Evolutionary conservation across 371 early-diverging fungal species (phyloP).

Genomic region (Lichtheimia hyalospora): DNA sequence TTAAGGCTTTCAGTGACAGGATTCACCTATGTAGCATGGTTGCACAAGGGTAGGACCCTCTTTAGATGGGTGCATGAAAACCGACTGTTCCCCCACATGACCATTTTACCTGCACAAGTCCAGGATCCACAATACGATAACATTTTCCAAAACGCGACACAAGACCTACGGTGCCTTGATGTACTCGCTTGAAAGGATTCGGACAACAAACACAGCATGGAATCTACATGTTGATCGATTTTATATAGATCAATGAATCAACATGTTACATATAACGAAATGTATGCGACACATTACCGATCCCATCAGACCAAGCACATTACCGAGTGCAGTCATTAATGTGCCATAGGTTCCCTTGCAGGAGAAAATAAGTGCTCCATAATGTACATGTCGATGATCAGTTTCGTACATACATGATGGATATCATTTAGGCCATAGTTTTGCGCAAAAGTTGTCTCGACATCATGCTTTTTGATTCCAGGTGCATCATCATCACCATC

Average conservation of each 20-base stretch:
- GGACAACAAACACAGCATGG: conserved; percentile 65
- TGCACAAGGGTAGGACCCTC: too few relatives aligned
- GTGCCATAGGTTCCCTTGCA: conserved; percentile 44
- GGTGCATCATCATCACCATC: conserved; percentile 14
- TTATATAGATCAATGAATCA: too few relatives aligned
- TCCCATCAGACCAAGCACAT: conserved; percentile 41
- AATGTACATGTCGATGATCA: too few relatives aligned
- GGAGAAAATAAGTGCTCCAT: too few relatives aligned
- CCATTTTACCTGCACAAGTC: conserved; percentile 57
- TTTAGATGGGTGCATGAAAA: too few relatives aligned
- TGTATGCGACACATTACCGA: conserved; percentile 31
- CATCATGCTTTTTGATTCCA: conserved; percentile 28
- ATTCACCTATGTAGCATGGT: conserved; percentile 53
- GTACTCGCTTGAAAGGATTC: conserved; percentile 74
- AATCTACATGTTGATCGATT: conserved; percentile 15
- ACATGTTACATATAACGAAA: background rate
- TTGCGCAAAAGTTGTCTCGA: conserved; percentile 34
- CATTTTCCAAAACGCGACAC: conserved; percentile 81
- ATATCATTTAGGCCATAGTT: conserved; percentile 26
- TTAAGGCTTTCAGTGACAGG: conserved; percentile 67
- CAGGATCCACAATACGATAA: conserved; percentile 88
- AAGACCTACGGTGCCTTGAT: conserved; percentile 73
- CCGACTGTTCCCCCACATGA: too few relatives aligned
- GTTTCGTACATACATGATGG: conserved; percentile 15
- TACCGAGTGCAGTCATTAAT: conserved; percentile 50